A percentile compares a stretch with the other conserved stretches of the same genome.
These are phyloP conservation scores for Miscanthus lutarioriparius DNA, from an alignment of 176 grass and related monocot species.

Conservation along the genomic window DNA sequence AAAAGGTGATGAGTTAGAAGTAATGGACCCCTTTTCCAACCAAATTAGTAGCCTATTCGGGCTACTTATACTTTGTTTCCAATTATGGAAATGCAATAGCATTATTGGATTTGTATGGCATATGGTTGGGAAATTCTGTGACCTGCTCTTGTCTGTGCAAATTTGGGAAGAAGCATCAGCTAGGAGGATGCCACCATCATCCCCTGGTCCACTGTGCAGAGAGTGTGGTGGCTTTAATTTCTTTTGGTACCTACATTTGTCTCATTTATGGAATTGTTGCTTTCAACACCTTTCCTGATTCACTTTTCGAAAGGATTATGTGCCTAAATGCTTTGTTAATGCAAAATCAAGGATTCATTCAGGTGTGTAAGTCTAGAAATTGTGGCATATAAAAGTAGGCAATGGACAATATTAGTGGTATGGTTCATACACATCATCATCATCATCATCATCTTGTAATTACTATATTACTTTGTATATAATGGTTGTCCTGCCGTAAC, in stretches of 20 bases:
- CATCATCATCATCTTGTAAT: background rate
- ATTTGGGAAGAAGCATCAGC: background rate
- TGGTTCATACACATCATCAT: background rate
- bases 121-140: background rate
- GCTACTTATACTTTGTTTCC: background rate
- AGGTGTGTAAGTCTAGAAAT: background rate
- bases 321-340: background rate
- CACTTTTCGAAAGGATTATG: background rate
- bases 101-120: background rate
- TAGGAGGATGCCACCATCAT: background rate
- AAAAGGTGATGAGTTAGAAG: background rate
- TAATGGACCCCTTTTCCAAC: background rate
- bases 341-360: constrained; percentile 5
- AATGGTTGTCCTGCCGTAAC: background rate
- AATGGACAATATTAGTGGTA: background rate
- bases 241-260: constrained; percentile 2
- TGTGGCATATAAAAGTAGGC: background rate
- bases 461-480: background rate
- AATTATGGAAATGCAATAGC: background rate
- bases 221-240: background rate
- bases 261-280: constrained; percentile 21
- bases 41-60: background rate
- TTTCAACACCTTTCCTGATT: constrained; percentile 30
- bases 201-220: background rate
- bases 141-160: background rate